Conservation (phyloP, 306 rosid species). For the Acacia confusa region DNA sequence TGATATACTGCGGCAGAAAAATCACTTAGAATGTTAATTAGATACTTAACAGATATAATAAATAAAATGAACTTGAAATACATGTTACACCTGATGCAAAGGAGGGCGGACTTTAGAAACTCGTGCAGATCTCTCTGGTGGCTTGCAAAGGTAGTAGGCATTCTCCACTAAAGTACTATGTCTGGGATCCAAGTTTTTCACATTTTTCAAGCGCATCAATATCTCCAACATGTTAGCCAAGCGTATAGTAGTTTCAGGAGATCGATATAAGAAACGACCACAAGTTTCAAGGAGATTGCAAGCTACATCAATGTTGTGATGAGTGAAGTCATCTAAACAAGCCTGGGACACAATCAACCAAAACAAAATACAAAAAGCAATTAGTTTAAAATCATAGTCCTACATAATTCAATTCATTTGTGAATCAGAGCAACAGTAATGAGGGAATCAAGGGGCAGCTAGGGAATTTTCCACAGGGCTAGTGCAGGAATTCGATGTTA, state of each 20-base stretch:
- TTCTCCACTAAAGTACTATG: conserved; percentile 98
- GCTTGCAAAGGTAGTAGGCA: conserved; percentile 98
- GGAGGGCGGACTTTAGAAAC: conserved; percentile 97
- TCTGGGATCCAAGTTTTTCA: conserved; percentile 98
- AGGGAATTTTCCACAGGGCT: not conserved
- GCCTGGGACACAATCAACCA: conserved; percentile 46
- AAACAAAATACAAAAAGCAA: not conserved
- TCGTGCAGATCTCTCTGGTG: conserved; percentile 97
- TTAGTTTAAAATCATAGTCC: not conserved
- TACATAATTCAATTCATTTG: not conserved
- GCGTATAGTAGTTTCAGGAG: conserved; percentile 92
- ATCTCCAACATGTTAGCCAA: conserved; percentile 99
- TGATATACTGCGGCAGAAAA: conserved; percentile 71
- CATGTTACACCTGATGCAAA: conserved; percentile 77
- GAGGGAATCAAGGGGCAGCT: not conserved
- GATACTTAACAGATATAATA: conserved; percentile 14
- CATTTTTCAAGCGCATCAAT: conserved; percentile 97
- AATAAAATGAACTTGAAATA: conserved; percentile 8
- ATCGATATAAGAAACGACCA: conserved; percentile 96
- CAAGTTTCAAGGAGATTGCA: conserved; percentile 98
- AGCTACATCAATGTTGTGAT: conserved; percentile 99
- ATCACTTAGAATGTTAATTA: conserved; percentile 16
- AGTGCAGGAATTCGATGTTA: not conserved
- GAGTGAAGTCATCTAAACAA: conserved; percentile 96
- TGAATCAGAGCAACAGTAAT: not conserved